Conservation (phyloP, 768 basidiomycete species). For the Inosperma sp. region DNA sequence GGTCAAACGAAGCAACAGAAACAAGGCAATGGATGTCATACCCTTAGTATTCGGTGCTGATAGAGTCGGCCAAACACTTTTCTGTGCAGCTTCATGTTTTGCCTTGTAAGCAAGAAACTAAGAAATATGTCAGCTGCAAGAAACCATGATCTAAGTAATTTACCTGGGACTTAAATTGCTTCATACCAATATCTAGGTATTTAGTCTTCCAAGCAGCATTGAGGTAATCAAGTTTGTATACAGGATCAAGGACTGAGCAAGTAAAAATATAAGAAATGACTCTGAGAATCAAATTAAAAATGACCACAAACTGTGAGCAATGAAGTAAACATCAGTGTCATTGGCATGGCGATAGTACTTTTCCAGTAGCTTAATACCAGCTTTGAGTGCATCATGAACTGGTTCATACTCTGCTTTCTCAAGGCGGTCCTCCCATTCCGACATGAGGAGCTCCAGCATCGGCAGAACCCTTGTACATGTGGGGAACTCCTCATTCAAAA, state of each 20-base stretch:
- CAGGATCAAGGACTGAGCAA: neutral
- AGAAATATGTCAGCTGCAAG: neutral
- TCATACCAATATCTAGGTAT: neutral
- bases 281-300: too few relatives aligned
- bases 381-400: neutral
- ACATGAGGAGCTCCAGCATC: neutral
- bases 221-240: neutral
- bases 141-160: neutral
- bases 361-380: neutral
- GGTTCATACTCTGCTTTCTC: neutral
- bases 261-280: too few relatives aligned
- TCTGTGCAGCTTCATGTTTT: neutral
- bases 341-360: constrained; percentile 1
- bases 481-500: neutral
- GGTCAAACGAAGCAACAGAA: neutral
- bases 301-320: neutral
- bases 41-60: neutral
- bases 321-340: constrained; percentile 1
- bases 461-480: neutral
- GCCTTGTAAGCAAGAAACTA: neutral
- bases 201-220: neutral
- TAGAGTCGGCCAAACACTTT: neutral
- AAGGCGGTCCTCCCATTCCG: neutral
- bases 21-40: neutral
- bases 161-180: neutral